Evolutionary conservation across 768 basidiomycete genomes (phyloP), one percentile per base, ranked within the genome.

Genomic region (Tricholomella constricta): DNA sequence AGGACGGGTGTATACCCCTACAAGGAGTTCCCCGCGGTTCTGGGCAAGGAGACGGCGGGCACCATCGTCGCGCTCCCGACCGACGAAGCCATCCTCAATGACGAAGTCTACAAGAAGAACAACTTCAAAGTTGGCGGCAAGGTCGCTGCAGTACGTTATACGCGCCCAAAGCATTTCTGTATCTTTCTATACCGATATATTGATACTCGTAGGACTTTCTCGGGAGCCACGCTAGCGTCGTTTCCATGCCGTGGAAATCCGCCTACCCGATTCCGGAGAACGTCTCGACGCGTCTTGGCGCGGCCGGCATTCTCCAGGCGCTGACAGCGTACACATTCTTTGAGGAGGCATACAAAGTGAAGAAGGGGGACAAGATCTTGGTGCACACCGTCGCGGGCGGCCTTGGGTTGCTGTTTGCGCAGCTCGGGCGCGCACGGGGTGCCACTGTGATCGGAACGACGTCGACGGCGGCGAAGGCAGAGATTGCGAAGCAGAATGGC

Each of bases 331-430:
- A 88, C 12, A 81, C 82, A 1, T 88, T 94, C 62, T 78, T 89
- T 57, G 86, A 85, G 43, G 96, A 99, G 67, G 84, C 93, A 7
- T 91, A 98, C 69, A 71, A 84, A 38, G 89, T 95, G 51, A 80
- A 94, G 67, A 81, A 80, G 61, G 88, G 83, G 1, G 93, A 96
- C 62, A 80, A 74, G 42, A 84, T 95, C 50, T 78, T 96, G 44
- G 80, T 98, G 2, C 91, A 97, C 65, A 95, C 96, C 27, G 81
- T 96, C 29, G 94, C 96, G 0, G 96, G 96, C 27, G 94, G 95
- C 10, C 78, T 97, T 9, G 96, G 85, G 2, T 74, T 88, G 23
- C 65, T 88, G 26, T 77, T 86, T 49, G 75, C 81, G 8, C 88
- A 96, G 72, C 65, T 90, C 27, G 83, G 84, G 34, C 86, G 83